Base-by-base conservation (phyloP, 1,284 basidiomycete genomes). In the Xerocomus alliaceus region DNA sequence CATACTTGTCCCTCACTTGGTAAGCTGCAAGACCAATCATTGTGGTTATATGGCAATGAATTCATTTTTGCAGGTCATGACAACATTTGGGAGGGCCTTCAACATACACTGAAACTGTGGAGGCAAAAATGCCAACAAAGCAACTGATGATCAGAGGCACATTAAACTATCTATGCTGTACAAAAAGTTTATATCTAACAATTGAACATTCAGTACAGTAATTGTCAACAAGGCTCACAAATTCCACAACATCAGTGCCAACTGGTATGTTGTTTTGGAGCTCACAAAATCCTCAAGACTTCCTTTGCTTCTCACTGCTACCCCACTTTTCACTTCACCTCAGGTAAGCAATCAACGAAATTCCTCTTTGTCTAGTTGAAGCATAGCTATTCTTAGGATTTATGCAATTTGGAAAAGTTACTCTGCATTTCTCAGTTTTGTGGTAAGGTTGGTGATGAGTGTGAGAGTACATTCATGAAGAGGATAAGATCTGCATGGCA, bases 1-100 rank as follows among this genome's bases (percentile, higher is more conserved):
- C 17, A 63, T 63, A 1, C 28, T 63, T 31, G 59, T 62, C 26
- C 60, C 59, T 39, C 61, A 63, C 13, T 62, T 49, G n/a, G 61
- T 61, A 48, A 52, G 61, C 15, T n/a, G 45, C 46, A 37, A 15
- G 24, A 44, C 41, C 20, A 17, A 20, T n/a, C n/a, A n/a, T n/a
- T n/a, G n/a, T 22, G 15, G 9, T 3, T 11, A 29, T 6, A 5
- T 4, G 8, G 8, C 24, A n/a, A 31, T 24, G 3, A 31, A n/a
- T 46, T 5, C 32, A 34, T 22, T 39, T 53, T 6, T 37, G 35
- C 42, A 62, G 61, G 52, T 62, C 58, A 62, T 62, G 57, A 60
- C 44, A 15, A 62, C 57, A 4, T 62, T 62, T 12, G 61, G 61
- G 15, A 62, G 58, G 47, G 58, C 61, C 20, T 62, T 62, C 15